Percentiles rank a stretch among this genome's conserved stretches.
phyloP scores from a whole-genome alignment of 306 rosid genomes.

The Crataegus laevigata region DNA sequence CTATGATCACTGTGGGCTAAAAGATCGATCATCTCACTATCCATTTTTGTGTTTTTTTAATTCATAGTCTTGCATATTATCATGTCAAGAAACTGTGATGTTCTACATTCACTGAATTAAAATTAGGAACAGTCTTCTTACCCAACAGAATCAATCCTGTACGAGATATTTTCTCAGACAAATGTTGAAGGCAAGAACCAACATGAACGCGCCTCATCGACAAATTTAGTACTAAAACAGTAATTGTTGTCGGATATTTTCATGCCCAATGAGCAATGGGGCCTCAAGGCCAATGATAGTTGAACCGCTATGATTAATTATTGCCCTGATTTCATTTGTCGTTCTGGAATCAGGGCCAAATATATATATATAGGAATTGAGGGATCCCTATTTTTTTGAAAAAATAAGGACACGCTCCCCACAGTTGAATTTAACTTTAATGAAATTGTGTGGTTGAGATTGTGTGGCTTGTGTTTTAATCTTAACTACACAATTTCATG shows the following conservation, averaged over 20 bases:
- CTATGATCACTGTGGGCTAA: not conserved
- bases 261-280: not conserved
- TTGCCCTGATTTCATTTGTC: not conserved
- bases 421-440: too few relatives aligned
- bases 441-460: too few relatives aligned
- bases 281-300: not conserved
- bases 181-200: not conserved
- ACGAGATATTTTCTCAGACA: not conserved
- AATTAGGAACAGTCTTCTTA: not conserved
- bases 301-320: not conserved
- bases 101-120: not conserved
- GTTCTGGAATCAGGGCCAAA: not conserved
- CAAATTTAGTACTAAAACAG: slow-evolving; percentile 6
- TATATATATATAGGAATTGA: too few relatives aligned
- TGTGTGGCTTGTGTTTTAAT: too few relatives aligned
- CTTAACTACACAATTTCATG: too few relatives aligned
- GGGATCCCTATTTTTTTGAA: too few relatives aligned
- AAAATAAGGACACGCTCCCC: too few relatives aligned
- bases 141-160: not conserved
- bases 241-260: slow-evolving; percentile 12
- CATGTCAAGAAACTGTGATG: not conserved
- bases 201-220: not conserved
- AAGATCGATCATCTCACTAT: not conserved
- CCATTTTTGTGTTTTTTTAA: not conserved
- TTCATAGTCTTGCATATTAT: not conserved